phyloP scores from a whole-genome alignment of 345 rosid species.

The Moricandia arvensis region DNA sequence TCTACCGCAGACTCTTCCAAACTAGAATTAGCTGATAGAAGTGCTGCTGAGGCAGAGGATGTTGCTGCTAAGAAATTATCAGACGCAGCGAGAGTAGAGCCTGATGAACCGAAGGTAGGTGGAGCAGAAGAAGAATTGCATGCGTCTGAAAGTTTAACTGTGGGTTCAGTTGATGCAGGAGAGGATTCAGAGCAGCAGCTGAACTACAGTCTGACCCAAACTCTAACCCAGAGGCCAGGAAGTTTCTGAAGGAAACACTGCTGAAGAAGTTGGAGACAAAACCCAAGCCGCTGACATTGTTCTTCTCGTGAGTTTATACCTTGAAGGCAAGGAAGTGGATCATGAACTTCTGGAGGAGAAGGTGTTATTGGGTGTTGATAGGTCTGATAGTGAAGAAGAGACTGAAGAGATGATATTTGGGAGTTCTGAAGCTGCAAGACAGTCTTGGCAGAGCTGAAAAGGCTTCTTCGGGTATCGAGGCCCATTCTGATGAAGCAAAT shows the following conservation, averaged over 20 bases:
- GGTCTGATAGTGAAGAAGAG: constrained; percentile 58
- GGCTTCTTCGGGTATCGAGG: constrained; percentile 51
- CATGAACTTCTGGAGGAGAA: constrained; percentile 33
- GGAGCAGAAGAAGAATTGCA: constrained; percentile 25
- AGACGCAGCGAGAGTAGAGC: constrained; percentile 24
- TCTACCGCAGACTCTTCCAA: too few species aligned
- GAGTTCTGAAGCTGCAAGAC: constrained; percentile 76
- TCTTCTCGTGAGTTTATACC: constrained; percentile 29
- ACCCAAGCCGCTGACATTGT: constrained; percentile 23
- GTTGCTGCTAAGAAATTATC: constrained; percentile 29
- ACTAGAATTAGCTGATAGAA: too few species aligned
- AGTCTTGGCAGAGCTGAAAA: constrained; percentile 40
- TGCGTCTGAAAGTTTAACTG: constrained; percentile 23
- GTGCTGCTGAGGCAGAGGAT: constrained; percentile 31
- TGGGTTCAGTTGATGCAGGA: constrained; percentile 12
- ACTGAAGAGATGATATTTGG: constrained; percentile 67
- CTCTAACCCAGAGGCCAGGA: constrained; percentile 32
- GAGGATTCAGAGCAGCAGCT: constrained; percentile 27
- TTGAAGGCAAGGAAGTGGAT: constrained; percentile 47
- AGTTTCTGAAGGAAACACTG: constrained; percentile 28
- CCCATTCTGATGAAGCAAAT: constrained; percentile 54
- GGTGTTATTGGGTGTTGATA: constrained; percentile 42
- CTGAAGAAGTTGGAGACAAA: constrained; percentile 38
- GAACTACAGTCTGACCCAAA: constrained; percentile 37
- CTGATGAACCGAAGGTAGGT: constrained; percentile 20